Conservation (phyloP, 768 basidiomycete species). For the Mycena chlorophos region DNA sequence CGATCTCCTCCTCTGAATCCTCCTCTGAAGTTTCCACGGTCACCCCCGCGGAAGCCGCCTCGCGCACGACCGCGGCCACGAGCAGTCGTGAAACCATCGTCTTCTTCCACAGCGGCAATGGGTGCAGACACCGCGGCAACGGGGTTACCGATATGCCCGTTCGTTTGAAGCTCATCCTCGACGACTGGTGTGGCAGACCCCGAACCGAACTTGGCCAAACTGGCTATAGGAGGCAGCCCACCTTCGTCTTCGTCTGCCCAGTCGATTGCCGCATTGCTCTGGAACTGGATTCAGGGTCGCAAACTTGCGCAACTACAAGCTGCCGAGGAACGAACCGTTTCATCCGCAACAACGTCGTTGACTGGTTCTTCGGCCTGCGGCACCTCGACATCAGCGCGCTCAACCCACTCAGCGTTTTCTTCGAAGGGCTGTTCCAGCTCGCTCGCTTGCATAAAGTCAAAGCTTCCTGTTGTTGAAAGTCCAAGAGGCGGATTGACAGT, state of each 20-base stretch:
- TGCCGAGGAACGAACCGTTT: conserved; percentile 18
- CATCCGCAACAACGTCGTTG: conserved; percentile 29
- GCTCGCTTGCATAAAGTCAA: conserved; percentile 82
- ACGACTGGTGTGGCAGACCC: conserved; percentile 65
- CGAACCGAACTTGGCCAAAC: conserved; percentile 74
- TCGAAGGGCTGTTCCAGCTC: conserved; percentile 66
- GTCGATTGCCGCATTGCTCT: conserved; percentile 52
- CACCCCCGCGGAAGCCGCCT: conserved; percentile 34
- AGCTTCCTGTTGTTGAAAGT: conserved; percentile 49
- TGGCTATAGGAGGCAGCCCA: conserved; percentile 75
- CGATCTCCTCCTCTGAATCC: conserved; percentile 41
- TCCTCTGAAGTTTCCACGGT: conserved; percentile 33
- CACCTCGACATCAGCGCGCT: conserved; percentile 42
- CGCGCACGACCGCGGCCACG: conserved; percentile 50
- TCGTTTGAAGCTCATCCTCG: conserved; percentile 31
- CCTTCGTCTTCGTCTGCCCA: conserved; percentile 85
- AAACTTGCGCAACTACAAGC: not conserved
- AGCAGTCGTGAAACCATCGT: conserved; percentile 63
- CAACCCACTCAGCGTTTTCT: conserved; percentile 56
- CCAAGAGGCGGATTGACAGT: conserved; percentile 44
- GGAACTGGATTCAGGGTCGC: conserved; percentile 23
- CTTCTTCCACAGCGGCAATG: conserved; percentile 38
- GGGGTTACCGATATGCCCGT: conserved; percentile 28
- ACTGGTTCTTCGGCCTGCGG: conserved; percentile 32
- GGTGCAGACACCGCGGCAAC: conserved; percentile 24